Evolutionary conservation across 2,329 filamentous ascomycete species (phyloP).

Genomic region (Calycina herbarum): DNA sequence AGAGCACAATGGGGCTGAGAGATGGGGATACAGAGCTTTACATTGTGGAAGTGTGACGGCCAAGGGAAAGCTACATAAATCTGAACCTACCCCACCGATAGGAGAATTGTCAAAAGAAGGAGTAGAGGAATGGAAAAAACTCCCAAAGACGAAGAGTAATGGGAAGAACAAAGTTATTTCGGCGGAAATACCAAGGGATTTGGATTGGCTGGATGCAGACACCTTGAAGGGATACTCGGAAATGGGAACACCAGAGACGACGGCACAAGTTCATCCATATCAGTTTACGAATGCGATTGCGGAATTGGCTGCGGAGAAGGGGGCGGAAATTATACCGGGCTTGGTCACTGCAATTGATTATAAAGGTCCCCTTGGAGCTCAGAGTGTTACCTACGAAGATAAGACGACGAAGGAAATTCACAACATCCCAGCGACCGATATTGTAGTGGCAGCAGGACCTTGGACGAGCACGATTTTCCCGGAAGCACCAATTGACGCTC

Average conservation of each 20-base stretch:
- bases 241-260: conserved; percentile 80
- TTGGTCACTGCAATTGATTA: conserved; percentile 69
- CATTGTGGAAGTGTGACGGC: conserved; percentile 59
- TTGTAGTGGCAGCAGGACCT: conserved; percentile 49
- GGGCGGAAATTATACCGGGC: conserved; percentile 66
- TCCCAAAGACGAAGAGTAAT: conserved; percentile 56
- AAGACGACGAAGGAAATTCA: conserved; percentile 49
- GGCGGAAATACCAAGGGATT: conserved; percentile 68
- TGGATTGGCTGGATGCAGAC: conserved; percentile 80
- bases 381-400: conserved; percentile 63
- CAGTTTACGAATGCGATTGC: conserved; percentile 88
- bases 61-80: conserved; percentile 26
- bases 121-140: conserved; percentile 55
- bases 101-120: conserved; percentile 16
- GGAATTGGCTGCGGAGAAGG: conserved; percentile 67
- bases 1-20: conserved; percentile 73
- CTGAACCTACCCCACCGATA: not conserved
- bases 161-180: conserved; percentile 49
- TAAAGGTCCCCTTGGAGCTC: conserved; percentile 61
- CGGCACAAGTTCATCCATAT: conserved; percentile 90
- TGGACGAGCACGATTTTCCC: conserved; percentile 64
- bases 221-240: conserved; percentile 70
- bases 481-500: conserved; percentile 55
- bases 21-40: conserved; percentile 85
- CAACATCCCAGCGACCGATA: conserved; percentile 53